A percentile compares a stretch with the other conserved stretches of the same genome.
Evolutionary conservation across 192 early-diverging fungal genomes (phyloP).

Genomic region (Podila epigama): DNA sequence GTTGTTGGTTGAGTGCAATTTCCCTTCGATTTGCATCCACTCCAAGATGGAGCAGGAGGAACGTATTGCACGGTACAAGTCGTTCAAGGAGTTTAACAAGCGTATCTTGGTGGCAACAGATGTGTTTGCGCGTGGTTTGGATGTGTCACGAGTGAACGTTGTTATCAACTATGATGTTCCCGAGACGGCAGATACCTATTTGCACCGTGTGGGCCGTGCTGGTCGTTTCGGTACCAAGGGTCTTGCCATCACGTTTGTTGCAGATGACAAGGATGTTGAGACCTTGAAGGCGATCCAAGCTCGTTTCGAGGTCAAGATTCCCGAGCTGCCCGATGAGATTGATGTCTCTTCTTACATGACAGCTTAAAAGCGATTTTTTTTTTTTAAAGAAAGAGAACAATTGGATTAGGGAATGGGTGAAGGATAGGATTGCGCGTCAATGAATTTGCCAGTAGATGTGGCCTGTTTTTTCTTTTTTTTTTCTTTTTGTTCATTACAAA

Average conservation of each 20-base stretch:
- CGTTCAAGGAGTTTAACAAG: conserved; percentile 93
- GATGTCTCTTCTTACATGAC: conserved; percentile 58
- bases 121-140: conserved; percentile 97
- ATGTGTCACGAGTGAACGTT: conserved; percentile 98
- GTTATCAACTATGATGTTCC: conserved; percentile 99
- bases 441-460: no score
- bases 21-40: conserved; percentile 95
- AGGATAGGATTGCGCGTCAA: no score
- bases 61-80: conserved; percentile 91
- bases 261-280: conserved; percentile 79
- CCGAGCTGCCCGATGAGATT: conserved; percentile 84
- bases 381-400: no score
- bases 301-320: conserved; percentile 94
- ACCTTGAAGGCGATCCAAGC: conserved; percentile 89
- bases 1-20: conserved; percentile 86
- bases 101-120: conserved; percentile 99
- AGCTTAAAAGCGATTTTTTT: conserved; percentile 10
- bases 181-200: conserved; percentile 87
- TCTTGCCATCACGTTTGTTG: conserved; percentile 92
- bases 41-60: conserved; percentile 88
- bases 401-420: no score
- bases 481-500: no score
- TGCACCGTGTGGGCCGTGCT: conserved; percentile 97
- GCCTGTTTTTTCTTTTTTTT: no score
- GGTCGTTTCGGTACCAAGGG: conserved; percentile 99